Base-by-base conservation (phyloP, 495 filamentous ascomycete genomes). In the Aspergillus panamensis region DNA sequence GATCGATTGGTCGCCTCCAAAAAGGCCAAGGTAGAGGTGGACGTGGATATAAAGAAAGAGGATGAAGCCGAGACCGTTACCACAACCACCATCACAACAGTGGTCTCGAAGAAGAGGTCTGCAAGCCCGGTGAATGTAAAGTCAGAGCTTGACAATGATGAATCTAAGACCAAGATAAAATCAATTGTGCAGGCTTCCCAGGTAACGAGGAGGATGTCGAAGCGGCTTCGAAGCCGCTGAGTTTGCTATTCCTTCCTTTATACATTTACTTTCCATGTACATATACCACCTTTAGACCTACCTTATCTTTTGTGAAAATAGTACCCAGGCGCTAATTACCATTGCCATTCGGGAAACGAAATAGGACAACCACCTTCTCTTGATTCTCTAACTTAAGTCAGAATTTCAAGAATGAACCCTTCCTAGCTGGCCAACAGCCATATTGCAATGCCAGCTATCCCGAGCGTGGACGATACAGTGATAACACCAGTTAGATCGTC, bases 1-100 rank as follows among this genome's bases (percentile, higher is more conserved):
- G 88, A 89, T 58, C 68, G 78, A 48, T 66, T 85, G 25, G 69
- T 79, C 73, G 68, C 77, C 58, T 78, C 74, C 8, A 78, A 48
- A 6, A 71, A 78, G 12, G 66, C 77, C 1, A 82, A 87, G 61
- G 58, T 66, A 8, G 50, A 65, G 14, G 63, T 63, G 31, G 57
- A 68, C 20, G 54, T 63, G n/a, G 51, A 58, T 10, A 59, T 67
- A 13, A 70, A 73, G 53, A 62, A 68, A 2, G 63, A 70, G 33
- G 55, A 66, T n/a, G 53, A 62, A 2, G 62, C 62, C 33, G 51
- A 14, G 10, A 49, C 70, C 8, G 62, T 43, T 2, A 53, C 62
- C 9, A 71, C 62, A 25, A 66, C 69, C 12, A 61, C 62, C 0
- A 53, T 72, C 12, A 66, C 68, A 14, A 64, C 62, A 1, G 50